Evolutionary conservation across 106 monocot genomes (phyloP), one percentile per base, ranked within the genome.

Genomic region (Acanthochlamys bracteata): DNA sequence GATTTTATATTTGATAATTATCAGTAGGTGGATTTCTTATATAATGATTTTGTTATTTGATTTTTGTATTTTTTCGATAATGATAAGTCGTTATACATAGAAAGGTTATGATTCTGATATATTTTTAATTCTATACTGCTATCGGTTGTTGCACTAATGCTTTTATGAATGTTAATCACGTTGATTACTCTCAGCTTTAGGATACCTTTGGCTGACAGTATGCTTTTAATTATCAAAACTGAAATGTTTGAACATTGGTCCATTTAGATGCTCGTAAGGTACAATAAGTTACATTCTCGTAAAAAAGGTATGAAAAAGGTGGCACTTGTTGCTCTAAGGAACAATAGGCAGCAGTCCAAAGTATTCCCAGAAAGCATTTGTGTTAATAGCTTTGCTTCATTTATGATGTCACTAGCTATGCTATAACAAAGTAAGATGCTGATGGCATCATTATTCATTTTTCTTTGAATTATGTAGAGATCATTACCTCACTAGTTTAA

Each of bases 301-400:
- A 70, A 22, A 61, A 33, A n/a, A 93, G 93, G 57, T 89, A 86
- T 81, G 76, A 81, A 58, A 86, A 79, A 39, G 93, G 93, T 60
- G 93, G 89, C 73, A 93, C 74, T 69, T 93, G 49, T 89, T 89
- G 93, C 56, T 75, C 83, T 39, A 89, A 80, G 71, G 80, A 78
- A 39, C 93, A 93, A 68, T 80, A 83, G 60, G 76, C 86, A 73
- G 89, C 93, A 60, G 80, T 89, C 65, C 81, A 65, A 60, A 72
- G 59, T 61, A 75, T 74, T 63, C 74, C 85, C 13, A 75, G 33
- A 51, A 89, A 86, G 24, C 83, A 93, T n/a, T 49, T 49, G 15
- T 4, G 15, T 9, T 49, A 49, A 49, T 14, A n/a, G 17, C 3
- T 33, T 33, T 33, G 49, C 4, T 49, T 49, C 49, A 49, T 17